Conservation (phyloP, 2,329 filamentous ascomycete genomes). For the Botryosphaeria dothidea region DNA sequence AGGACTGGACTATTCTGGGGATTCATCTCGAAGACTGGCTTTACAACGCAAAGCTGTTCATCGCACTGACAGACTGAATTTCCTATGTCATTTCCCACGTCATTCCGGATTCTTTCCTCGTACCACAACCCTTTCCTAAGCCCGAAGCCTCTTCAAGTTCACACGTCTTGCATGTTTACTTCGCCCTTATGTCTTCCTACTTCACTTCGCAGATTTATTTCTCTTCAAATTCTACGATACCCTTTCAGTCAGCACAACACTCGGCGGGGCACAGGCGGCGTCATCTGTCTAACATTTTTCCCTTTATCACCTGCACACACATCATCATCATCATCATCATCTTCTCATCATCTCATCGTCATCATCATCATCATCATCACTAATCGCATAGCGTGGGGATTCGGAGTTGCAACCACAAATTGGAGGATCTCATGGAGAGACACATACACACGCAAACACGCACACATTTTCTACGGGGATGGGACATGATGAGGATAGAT, state of each 20-base stretch:
- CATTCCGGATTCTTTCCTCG: background rate
- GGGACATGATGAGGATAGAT: slow-evolving; percentile 14
- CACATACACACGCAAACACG: background rate
- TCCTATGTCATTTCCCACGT: slow-evolving; percentile 7
- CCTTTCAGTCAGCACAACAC: slow-evolving; percentile 16
- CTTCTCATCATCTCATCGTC: too few relatives aligned
- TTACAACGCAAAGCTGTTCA: background rate
- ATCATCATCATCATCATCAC: too few relatives aligned
- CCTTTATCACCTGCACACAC: slow-evolving; percentile 2
- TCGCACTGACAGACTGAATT: background rate
- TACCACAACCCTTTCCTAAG: background rate
- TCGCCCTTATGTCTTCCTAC: slow-evolving; percentile 4
- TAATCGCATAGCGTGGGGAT: slow-evolving; percentile 18
- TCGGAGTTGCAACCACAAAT: slow-evolving; percentile 15
- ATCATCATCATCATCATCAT: too few relatives aligned
- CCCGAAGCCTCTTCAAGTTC: background rate
- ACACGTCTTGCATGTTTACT: slow-evolving; percentile 1
- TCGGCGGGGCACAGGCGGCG: slow-evolving; percentile 17
- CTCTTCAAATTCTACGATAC: slow-evolving; percentile 13
- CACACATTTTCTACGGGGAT: slow-evolving; percentile 1
- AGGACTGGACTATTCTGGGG: background rate
- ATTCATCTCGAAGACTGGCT: background rate
- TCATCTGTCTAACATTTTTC: slow-evolving; percentile 14
- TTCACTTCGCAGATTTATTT: slow-evolving; percentile 11
- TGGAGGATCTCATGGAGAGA: slow-evolving; percentile 8